Base-by-base conservation (phyloP, 2,329 filamentous ascomycete genomes). In the Fusarium piperis region DNA sequence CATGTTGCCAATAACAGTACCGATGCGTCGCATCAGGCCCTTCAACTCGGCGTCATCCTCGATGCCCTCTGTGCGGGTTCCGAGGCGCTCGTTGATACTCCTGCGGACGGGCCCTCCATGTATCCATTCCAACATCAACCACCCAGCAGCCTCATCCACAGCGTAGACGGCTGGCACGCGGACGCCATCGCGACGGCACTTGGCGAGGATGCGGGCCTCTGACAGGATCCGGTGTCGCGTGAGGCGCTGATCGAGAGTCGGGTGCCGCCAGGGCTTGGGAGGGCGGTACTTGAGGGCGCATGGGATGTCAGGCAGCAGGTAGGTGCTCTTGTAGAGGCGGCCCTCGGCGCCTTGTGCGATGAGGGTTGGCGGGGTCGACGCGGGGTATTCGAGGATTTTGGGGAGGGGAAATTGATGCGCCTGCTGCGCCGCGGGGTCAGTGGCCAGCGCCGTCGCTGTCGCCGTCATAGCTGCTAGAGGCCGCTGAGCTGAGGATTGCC, bases 291-390 rank as follows among this genome's bases (percentile, higher is more conserved):
- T 99, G 70, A 98, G 89, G 1, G 95, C 94, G 79, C 91, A 93
- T 15, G 92, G 89, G 11, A 89, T 85, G 63, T 85, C 80, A 39
- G 93, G 88, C 2, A 87, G 80, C 61, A 98, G 91, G 83, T 94
- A 97, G 62, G 89, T 91, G 18, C 94, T 95, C 81, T 91, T 92
- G 89, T 97, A 98, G 79, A 99, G 90, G 72, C 95, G 94, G 67
- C 94, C 95, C 89, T 99, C 96, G 79, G 96, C 96, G 83, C 96
- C 96, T 87, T 98, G 96, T 64, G 94, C 92, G 75, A 98, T 89
- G 78, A 97, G 92, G 55, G 79, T 81, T 70, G 94, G 90, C 55
- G 88, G 82, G 74, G 85, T 81, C 39, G 89, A 85, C 68, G 88
- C 84, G 79, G 88, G 88, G 83, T 90, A 84, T 65, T 86, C 85